Evolutionary conservation across 768 basidiomycete species (phyloP).

Genomic region (Termitomyces titanicus): DNA sequence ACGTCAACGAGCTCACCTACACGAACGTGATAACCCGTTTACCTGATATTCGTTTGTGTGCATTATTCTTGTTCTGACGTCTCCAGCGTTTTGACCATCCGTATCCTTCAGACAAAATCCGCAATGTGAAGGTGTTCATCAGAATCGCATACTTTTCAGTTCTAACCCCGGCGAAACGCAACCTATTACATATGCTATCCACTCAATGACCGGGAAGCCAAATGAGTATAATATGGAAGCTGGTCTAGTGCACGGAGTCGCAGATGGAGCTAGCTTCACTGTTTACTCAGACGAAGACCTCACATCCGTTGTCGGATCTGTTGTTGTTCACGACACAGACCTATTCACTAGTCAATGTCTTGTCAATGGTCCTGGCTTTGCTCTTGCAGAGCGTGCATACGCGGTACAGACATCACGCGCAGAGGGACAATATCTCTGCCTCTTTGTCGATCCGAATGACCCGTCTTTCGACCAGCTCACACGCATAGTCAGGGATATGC

Average conservation of each 20-base stretch:
- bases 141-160: background rate
- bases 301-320: background rate
- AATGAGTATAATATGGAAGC: background rate
- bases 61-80: too few relatives aligned
- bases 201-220: background rate
- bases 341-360: background rate
- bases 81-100: background rate
- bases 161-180: background rate
- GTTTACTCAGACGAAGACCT: background rate
- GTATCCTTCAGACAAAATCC: conserved; percentile 1
- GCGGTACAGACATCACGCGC: background rate
- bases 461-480: background rate
- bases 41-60: too few relatives aligned
- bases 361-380: background rate
- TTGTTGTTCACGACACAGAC: background rate
- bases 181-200: background rate
- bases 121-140: conserved; percentile 3
- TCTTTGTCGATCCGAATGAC: background rate
- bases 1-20: conserved; percentile 1
- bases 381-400: background rate
- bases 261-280: background rate
- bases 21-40: background rate
- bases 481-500: background rate
- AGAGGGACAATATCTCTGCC: background rate
- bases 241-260: background rate